phyloP scores from a whole-genome alignment of 768 basidiomycete species.

The Cystofilobasidium capitatum region DNA sequence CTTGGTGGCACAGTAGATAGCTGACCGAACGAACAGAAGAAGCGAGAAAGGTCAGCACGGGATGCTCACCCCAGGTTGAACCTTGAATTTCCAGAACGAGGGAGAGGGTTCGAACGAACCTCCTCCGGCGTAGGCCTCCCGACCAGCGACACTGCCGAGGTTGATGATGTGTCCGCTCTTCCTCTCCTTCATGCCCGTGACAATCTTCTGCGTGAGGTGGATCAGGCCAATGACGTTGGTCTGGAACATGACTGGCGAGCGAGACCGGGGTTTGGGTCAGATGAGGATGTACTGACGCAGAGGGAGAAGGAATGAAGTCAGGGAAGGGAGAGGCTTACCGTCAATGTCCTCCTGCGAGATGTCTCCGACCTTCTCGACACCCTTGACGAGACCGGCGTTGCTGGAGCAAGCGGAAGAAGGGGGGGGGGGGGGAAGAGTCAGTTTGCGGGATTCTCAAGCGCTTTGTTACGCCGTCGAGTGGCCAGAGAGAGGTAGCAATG shows the following conservation, averaged over 20 bases:
- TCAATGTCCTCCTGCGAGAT: slow-evolving; percentile 17
- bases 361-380: slow-evolving; percentile 71
- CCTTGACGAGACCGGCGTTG: slow-evolving; percentile 83
- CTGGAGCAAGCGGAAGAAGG: slow-evolving; percentile 48
- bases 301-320: slow-evolving; percentile 29
- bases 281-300: slow-evolving; percentile 42
- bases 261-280: slow-evolving; percentile 41
- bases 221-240: slow-evolving; percentile 45
- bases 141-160: slow-evolving; percentile 82
- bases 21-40: neutral
- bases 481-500: neutral
- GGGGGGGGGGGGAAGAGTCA: neutral
- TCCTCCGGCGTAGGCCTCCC: slow-evolving; percentile 75
- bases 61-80: neutral
- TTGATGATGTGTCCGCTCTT: slow-evolving; percentile 84
- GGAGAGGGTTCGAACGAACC: neutral
- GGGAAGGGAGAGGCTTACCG: neutral
- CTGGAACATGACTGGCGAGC: slow-evolving; percentile 67
- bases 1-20: slow-evolving; percentile 27
- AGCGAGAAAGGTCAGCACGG: neutral
- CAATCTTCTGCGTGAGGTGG: slow-evolving; percentile 38
- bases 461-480: neutral
- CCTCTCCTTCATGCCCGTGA: slow-evolving; percentile 55
- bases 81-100: neutral
- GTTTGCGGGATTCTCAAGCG: neutral